These are phyloP conservation scores for Blastobotrys robertii DNA, from an alignment of 805 yeast species.

Conservation along the genomic window DNA sequence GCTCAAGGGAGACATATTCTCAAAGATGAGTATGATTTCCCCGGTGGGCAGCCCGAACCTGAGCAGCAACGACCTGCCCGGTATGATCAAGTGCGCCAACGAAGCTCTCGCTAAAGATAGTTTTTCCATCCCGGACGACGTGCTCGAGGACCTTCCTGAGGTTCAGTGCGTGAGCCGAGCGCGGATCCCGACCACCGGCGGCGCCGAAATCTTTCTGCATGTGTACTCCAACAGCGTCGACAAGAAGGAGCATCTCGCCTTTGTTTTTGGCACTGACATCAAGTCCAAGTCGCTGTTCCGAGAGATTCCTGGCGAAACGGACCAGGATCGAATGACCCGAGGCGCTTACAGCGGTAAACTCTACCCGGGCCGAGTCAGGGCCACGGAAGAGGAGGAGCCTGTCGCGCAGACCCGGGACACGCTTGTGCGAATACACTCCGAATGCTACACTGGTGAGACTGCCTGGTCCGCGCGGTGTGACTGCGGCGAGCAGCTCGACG, in stretches of 20 bases:
- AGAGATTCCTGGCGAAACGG: conserved; percentile 60
- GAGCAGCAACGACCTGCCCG: no score
- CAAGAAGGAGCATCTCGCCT: conserved; percentile 90
- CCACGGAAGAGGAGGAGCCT: neutral
- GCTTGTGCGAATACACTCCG: conserved; percentile 86
- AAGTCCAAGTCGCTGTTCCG: conserved; percentile 66
- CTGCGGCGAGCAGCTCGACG: conserved; percentile 98
- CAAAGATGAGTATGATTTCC: no score
- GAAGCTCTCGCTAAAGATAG: no score
- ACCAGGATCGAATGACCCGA: conserved; percentile 92
- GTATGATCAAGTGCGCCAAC: no score
- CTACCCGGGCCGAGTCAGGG: conserved; percentile 64
- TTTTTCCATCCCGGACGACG: no score
- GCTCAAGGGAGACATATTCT: no score
- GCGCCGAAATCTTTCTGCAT: conserved; percentile 89
- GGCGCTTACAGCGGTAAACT: conserved; percentile 93
- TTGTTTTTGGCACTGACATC: conserved; percentile 89
- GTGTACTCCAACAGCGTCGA: conserved; percentile 79
- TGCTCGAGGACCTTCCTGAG: conserved; percentile 40
- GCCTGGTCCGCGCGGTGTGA: conserved; percentile 99
- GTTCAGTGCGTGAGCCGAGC: conserved; percentile 91
- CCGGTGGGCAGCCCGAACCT: no score
- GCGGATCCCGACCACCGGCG: conserved; percentile 90
- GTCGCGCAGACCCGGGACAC: conserved; percentile 18
- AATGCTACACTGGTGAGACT: conserved; percentile 97